Conservation (phyloP, 768 basidiomycete species). For the Hygrophoropsis aurantiaca region DNA sequence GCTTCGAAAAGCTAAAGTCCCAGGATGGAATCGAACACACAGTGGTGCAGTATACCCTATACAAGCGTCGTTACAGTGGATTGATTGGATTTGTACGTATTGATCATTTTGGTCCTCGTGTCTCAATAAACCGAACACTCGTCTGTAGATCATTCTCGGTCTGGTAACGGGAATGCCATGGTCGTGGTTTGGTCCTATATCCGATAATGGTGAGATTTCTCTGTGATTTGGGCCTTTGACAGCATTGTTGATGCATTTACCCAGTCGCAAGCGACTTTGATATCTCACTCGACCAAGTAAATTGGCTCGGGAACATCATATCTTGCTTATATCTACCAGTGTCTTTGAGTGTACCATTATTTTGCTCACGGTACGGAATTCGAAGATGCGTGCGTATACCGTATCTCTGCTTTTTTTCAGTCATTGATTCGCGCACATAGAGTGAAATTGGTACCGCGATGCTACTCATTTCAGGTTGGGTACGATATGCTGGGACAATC, state of each 20-base stretch:
- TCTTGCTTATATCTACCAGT: constrained; percentile 61
- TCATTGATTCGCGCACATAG: constrained; percentile 33
- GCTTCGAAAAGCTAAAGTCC: no score
- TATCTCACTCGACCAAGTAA: constrained; percentile 70
- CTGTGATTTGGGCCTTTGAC: neutral
- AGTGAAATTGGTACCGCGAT: constrained; percentile 56
- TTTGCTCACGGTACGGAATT: constrained; percentile 61
- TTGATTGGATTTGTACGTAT: constrained; percentile 53
- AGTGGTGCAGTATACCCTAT: constrained; percentile 51
- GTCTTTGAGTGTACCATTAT: constrained; percentile 56
- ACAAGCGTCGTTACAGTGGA: constrained; percentile 69
- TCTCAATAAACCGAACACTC: neutral
- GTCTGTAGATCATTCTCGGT: constrained; percentile 56
- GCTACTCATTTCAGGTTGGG: constrained; percentile 67
- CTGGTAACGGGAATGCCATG: constrained; percentile 64
- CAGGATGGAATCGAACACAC: no score
- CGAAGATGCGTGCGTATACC: constrained; percentile 54
- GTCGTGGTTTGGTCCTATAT: constrained; percentile 87
- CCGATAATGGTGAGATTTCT: constrained; percentile 54
- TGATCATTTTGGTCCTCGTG: no score
- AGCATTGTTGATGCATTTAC: neutral
- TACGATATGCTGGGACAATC: constrained; percentile 72
- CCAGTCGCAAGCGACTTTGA: constrained; percentile 62
- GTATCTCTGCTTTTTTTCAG: neutral
- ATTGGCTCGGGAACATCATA: constrained; percentile 78